Evolutionary conservation across 768 basidiomycete genomes (phyloP), one percentile per base, ranked within the genome.

Genomic region (Rhizopogon roseolus): DNA sequence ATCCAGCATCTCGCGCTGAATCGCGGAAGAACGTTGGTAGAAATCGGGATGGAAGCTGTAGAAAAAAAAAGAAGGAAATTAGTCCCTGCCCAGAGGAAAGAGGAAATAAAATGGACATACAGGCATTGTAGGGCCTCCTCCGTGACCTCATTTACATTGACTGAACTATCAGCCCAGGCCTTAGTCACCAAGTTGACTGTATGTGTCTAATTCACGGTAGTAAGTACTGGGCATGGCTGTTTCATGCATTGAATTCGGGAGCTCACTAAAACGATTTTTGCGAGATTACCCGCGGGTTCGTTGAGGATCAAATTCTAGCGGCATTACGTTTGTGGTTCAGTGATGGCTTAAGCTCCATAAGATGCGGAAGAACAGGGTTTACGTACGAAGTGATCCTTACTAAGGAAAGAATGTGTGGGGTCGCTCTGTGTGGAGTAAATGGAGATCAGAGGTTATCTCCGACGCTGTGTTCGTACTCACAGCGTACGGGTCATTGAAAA

Each of bases 331-430:
- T 16, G 40, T 22, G 36, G 37, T 19, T 25, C 22, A 13, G 29
- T 28, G 38, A 39, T 36, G 16, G 2, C 10, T 22, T 5, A 42
- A 44, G 68, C 40, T 53, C 53, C 48, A 55, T 52, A 41, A 10
- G 28, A 43, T 45, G 8, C 34, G 38, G 14, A 36, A 9, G 9
- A 48, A 10, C 5, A 16, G 25, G 19, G 32, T n/a, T 40, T n/a
- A 76, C 85, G 62, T 59, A 88, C 88, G 60, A 92, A 92, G 62
- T 93, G 90, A 64, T 93, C 90, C 71, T 93, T 93, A 65, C 88
- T 90, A 68, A 93, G 68, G 76, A 90, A 90, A 3, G 89, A 92
- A 65, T 93, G 90, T 3, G 90, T 94, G 3, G 91, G 91, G 64
- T 94, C 91, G 34, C 85, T 88, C 84, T 90, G 60, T 42, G 44